These are phyloP conservation scores for Exophiala oligosperma DNA, from an alignment of 2,329 filamentous ascomycete genomes.

Conservation along the genomic window DNA sequence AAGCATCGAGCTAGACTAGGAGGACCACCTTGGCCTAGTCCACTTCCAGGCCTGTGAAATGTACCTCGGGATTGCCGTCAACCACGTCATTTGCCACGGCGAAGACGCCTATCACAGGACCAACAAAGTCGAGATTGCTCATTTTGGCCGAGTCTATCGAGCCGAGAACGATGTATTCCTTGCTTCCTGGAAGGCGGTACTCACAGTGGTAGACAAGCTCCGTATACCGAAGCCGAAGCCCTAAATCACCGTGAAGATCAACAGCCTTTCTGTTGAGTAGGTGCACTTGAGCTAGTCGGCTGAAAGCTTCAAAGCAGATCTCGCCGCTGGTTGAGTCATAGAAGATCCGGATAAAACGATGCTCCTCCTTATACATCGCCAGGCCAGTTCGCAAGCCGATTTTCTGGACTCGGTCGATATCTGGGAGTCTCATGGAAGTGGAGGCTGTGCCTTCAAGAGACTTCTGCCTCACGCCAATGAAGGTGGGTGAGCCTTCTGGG, in stretches of 20 bases:
- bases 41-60: background rate
- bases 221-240: slow-evolving; percentile 5
- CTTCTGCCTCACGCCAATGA: too few relatives aligned
- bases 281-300: slow-evolving; percentile 23
- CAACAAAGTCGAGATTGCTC: slow-evolving; percentile 37
- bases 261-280: background rate
- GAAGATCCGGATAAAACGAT: slow-evolving; percentile 28
- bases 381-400: too few relatives aligned
- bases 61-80: background rate
- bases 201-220: slow-evolving; percentile 8
- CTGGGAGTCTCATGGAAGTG: too few relatives aligned
- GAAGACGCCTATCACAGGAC: slow-evolving; percentile 36
- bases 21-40: background rate
- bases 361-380: slow-evolving; percentile 9
- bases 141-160: slow-evolving; percentile 32
- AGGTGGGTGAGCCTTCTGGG: too few relatives aligned
- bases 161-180: slow-evolving; percentile 7
- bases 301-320: slow-evolving; percentile 22
- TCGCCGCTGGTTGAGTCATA: slow-evolving; percentile 14
- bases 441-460: too few relatives aligned
- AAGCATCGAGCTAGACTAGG: too few relatives aligned
- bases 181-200: background rate
- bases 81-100: slow-evolving; percentile 20
- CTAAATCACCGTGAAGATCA: background rate
- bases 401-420: too few relatives aligned